A percentile compares a stretch with the other conserved stretches of the same genome.
Conservation (phyloP, 2,329 filamentous ascomycete genomes). For the Colletotrichum navitas region DNA sequence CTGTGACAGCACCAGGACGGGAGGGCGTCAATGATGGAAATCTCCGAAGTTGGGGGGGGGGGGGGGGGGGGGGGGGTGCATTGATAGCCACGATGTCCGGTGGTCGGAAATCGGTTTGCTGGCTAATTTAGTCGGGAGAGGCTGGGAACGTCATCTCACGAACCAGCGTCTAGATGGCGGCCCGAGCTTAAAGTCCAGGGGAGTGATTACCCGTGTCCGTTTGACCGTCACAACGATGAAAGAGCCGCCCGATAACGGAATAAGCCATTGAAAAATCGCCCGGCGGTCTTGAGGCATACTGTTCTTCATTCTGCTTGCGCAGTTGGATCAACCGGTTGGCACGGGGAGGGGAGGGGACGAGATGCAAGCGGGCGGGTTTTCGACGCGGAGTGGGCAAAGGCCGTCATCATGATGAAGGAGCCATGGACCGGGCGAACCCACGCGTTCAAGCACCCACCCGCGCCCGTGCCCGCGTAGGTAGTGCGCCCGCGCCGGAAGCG, state of each 20-base stretch:
- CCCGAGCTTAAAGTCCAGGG: background rate
- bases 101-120: background rate
- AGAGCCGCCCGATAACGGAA: too few relatives aligned
- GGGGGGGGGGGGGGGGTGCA: slow-evolving; percentile 15
- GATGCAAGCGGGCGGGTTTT: background rate
- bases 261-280: background rate
- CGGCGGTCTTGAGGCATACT: background rate
- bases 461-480: background rate
- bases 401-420: background rate
- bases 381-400: background rate
- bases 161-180: background rate
- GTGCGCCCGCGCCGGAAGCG: background rate
- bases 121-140: background rate
- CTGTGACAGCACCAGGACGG: background rate
- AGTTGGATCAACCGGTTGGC: background rate
- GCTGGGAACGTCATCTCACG: background rate
- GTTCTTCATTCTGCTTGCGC: background rate
- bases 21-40: background rate
- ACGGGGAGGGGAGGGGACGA: background rate
- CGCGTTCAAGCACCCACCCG: slow-evolving; percentile 2
- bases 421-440: slow-evolving; percentile 1
- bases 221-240: background rate
- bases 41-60: slow-evolving; percentile 13
- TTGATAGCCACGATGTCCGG: background rate
- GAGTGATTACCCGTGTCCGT: background rate